These are phyloP conservation scores for Pleurotus eryngii DNA, from an alignment of 768 basidiomycete species.

Conservation along the genomic window DNA sequence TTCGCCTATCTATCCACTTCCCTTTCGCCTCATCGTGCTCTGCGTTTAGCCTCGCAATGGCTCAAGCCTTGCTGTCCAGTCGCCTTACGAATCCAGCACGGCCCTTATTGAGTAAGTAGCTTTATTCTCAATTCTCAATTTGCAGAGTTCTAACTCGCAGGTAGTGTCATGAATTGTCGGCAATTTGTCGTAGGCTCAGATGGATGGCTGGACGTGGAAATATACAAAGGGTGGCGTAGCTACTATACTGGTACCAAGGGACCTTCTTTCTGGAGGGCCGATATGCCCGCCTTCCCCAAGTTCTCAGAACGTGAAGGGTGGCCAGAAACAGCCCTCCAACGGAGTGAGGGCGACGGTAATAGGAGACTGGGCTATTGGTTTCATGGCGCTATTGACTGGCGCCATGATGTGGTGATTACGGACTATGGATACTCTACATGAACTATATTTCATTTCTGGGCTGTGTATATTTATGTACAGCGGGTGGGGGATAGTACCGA, in stretches of 20 bases:
- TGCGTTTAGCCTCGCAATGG: conserved; percentile 50
- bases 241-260: conserved; percentile 48
- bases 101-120: conserved; percentile 53
- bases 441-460: too few relatives aligned
- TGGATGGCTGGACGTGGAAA: conserved; percentile 57
- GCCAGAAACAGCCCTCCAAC: neutral
- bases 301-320: conserved; percentile 5
- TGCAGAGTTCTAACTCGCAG: too few relatives aligned
- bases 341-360: neutral
- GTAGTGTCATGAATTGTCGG: conserved; percentile 59
- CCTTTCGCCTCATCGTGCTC: neutral
- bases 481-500: too few relatives aligned
- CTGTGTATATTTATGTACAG: too few relatives aligned
- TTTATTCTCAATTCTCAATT: neutral
- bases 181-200: conserved; percentile 69
- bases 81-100: conserved; percentile 46
- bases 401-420: neutral
- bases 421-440: too few relatives aligned
- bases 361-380: neutral
- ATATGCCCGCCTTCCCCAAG: conserved; percentile 28
- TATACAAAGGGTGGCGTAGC: conserved; percentile 65
- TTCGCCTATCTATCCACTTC: neutral
- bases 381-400: neutral
- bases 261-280: conserved; percentile 31
- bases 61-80: conserved; percentile 53